Evolutionary conservation across 495 filamentous ascomycete genomes (phyloP), one percentile per base, ranked within the genome.

Genomic region (Trichoderma asperelloides): DNA sequence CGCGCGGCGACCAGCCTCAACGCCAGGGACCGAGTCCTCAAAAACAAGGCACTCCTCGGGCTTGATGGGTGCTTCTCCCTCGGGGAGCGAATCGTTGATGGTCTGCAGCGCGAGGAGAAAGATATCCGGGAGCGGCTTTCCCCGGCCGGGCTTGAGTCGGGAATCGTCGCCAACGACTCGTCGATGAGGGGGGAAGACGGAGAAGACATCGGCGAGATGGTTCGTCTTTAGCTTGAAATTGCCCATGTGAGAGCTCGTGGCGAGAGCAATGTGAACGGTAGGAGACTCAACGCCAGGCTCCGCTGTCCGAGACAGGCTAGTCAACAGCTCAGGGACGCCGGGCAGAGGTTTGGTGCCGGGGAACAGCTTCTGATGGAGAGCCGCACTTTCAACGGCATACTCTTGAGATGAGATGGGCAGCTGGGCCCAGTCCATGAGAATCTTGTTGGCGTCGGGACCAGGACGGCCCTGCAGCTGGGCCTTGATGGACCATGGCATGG

Each of bases 71-170:
- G 77, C 74, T 73, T 93, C 87, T 0, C 86, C 87, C 51, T 82
- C 78, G 0, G 84, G 75, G 15, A 95, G 73, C 9, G 83, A 85
- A 2, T 80, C 80, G 76, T 99, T 99, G 71, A 99, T 89, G 1
- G 87, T 90, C 77, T 91, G 80, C 62, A 99, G 78, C 0, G 96
- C 96, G 1, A 98, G 76, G 16, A 96, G 78, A 73, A 95, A 99
- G 72, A 99, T 99, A 76, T 99, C 96, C 9, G 95, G 95, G 4
- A 92, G 82, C 0, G 95, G 95, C 76, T 99, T 99, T 16, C 95
- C 96, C 13, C 91, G 79, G 0, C 95, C 95, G 28, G 82, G 76
- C 2, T 86, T 80, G 68, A 98, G 93, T 33, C 96, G 84, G 2
- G 81, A 75, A 73, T 99, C 96, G 74, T 99, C 96, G 7, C 95